phyloP scores from a whole-genome alignment of 352 stramenopile species.

The Blastocystis hominis region DNA sequence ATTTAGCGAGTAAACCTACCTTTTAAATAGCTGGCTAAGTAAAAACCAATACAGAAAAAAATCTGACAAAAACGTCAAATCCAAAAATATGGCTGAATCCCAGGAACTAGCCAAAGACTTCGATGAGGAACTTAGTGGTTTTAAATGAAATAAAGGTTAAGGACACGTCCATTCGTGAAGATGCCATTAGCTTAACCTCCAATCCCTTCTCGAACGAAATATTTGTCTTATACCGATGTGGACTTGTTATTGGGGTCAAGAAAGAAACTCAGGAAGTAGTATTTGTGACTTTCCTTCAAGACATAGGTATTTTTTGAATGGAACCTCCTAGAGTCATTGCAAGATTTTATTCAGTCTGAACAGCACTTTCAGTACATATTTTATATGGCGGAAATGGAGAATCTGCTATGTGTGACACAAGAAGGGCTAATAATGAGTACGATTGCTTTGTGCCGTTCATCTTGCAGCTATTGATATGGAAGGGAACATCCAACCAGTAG shows the following conservation, averaged over 20 bases:
- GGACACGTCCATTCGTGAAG: background rate
- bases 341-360: background rate
- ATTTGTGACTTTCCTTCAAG: background rate
- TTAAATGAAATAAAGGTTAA: background rate
- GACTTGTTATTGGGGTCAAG: background rate
- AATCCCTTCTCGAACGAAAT: conserved; percentile 38
- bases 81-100: too few relatives aligned
- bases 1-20: background rate
- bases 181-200: background rate
- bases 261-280: background rate
- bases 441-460: background rate
- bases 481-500: background rate
- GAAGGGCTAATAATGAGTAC: conserved; percentile 12
- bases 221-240: background rate
- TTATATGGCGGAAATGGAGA: conserved; percentile 52
- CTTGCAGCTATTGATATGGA: conserved; percentile 1
- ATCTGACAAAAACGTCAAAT: background rate
- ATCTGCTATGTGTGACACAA: background rate
- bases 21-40: too few relatives aligned
- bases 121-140: conserved; percentile 45
- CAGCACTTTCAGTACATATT: conserved; percentile 15
- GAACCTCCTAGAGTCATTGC: background rate
- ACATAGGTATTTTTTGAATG: conserved; percentile 43
- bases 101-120: background rate
- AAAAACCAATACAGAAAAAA: background rate